phyloP scores from a whole-genome alignment of 2,329 filamentous ascomycete species.

The Scortechinia acanthostroma region DNA sequence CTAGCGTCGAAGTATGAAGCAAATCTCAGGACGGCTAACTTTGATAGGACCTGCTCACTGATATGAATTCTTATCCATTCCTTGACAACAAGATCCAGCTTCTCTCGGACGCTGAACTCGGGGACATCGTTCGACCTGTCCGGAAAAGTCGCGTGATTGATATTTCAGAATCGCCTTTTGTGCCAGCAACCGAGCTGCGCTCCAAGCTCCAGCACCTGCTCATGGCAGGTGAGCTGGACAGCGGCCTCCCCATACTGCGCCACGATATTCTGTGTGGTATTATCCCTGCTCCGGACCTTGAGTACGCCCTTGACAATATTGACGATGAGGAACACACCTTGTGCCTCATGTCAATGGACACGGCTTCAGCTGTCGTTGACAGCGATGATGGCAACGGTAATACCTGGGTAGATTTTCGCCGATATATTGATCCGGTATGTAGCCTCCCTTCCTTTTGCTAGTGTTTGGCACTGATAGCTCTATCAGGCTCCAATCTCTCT shows the following conservation, averaged over 20 bases:
- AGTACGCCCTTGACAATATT: constrained; percentile 59
- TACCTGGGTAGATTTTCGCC: constrained; percentile 50
- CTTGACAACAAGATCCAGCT: constrained; percentile 60
- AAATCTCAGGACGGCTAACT: constrained; percentile 3
- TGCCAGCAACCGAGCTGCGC: constrained; percentile 49
- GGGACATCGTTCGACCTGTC: constrained; percentile 51
- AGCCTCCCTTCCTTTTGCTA: neutral
- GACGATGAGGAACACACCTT: constrained; percentile 41
- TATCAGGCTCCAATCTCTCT: constrained; percentile 48
- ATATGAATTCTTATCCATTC: constrained; percentile 67
- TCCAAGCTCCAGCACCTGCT: constrained; percentile 53
- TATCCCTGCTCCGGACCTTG: constrained; percentile 61
- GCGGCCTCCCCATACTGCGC: constrained; percentile 57
- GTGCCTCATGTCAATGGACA: constrained; percentile 49
- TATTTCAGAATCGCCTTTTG: constrained; percentile 49
- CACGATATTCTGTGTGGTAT: constrained; percentile 52
- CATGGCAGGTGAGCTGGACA: constrained; percentile 56
- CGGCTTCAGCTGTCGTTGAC: constrained; percentile 23
- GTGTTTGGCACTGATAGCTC: constrained; percentile 4
- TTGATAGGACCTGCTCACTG: constrained; percentile 51
- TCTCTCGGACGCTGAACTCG: constrained; percentile 55
- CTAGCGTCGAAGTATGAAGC: no score
- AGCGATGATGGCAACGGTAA: constrained; percentile 31
- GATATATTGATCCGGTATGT: constrained; percentile 53
- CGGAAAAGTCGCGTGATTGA: constrained; percentile 53